A percentile compares a stretch with the other conserved stretches of the same genome.
These are phyloP conservation scores for Rhodosorus marinus DNA, from an alignment of 23 red algal species.

Conservation along the genomic window DNA sequence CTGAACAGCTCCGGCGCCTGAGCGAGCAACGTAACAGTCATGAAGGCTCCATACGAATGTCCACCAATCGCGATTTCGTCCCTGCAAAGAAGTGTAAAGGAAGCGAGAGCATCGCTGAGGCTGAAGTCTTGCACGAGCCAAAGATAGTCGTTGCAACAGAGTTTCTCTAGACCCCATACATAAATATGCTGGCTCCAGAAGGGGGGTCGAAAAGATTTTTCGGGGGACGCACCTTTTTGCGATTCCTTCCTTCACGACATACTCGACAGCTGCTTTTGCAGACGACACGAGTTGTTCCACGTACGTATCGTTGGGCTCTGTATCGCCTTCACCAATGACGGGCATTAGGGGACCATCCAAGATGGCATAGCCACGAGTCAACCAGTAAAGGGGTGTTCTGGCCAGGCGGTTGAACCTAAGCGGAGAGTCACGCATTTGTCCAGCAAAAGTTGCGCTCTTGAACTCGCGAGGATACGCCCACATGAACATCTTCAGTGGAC, in stretches of 20 bases:
- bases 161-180: too few relatives aligned
- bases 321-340: conserved; percentile 63
- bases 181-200: too few relatives aligned
- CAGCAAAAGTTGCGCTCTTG: conserved; percentile 37
- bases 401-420: conserved; percentile 62
- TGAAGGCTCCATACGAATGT: conserved; percentile 88
- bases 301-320: conserved; percentile 70
- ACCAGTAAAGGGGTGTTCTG: conserved; percentile 80
- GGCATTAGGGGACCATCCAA: conserved; percentile 85
- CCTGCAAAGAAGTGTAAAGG: too few relatives aligned
- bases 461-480: conserved; percentile 98
- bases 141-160: too few relatives aligned
- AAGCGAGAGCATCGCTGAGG: too few relatives aligned
- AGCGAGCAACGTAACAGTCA: conserved; percentile 71
- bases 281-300: conserved; percentile 63
- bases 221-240: conserved; percentile 3
- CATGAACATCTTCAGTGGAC: conserved; percentile 52
- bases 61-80: conserved; percentile 64
- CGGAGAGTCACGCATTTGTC: conserved; percentile 72
- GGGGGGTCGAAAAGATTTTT: too few relatives aligned
- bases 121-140: too few relatives aligned
- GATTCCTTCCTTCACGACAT: conserved; percentile 44
- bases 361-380: conserved; percentile 72
- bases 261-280: conserved; percentile 64
- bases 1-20: conserved; percentile 82